Percentiles rank a stretch among this genome's conserved stretches.
phyloP scores from a whole-genome alignment of 768 basidiomycete species.

The Suillus clintonianus region DNA sequence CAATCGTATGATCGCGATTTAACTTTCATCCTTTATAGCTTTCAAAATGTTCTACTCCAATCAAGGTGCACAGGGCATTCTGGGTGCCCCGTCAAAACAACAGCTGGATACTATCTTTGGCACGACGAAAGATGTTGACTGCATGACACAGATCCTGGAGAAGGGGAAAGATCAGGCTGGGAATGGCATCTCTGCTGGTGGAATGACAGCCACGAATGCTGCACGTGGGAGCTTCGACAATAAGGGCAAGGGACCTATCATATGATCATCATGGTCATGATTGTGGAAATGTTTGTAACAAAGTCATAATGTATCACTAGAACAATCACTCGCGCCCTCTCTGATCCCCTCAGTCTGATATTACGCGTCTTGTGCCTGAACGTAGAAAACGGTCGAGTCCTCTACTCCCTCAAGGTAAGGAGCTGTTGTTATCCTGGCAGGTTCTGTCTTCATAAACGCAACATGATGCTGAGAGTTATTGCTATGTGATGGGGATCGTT shows the following conservation, averaged over 20 bases:
- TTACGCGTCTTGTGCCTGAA: not conserved
- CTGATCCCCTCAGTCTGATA: too few species aligned
- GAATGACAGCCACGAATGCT: conserved; percentile 13
- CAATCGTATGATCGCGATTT: not conserved
- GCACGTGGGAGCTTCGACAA: conserved; percentile 42
- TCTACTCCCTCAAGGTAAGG: conserved; percentile 1
- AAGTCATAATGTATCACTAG: conserved; percentile 19
- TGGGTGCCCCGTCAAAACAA: conserved; percentile 77
- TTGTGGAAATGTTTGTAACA: not conserved
- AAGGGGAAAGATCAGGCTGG: conserved; percentile 61
- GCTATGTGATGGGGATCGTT: not conserved
- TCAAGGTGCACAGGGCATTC: conserved; percentile 78
- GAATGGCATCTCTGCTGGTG: conserved; percentile 42
- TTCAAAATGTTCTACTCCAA: conserved; percentile 70
- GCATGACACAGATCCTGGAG: conserved; percentile 57
- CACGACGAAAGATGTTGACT: conserved; percentile 64
- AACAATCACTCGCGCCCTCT: not conserved
- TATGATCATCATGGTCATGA: conserved; percentile 18
- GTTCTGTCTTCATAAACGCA: not conserved
- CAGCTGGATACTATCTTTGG: conserved; percentile 77
- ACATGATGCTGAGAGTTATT: not conserved
- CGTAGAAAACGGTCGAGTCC: conserved; percentile 2
- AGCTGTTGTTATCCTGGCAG: not conserved
- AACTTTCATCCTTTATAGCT: conserved; percentile 40
- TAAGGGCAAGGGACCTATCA: conserved; percentile 37